A percentile compares a stretch with the other conserved stretches of the same genome.
Conservation (phyloP, 2,329 filamentous ascomycete genomes). For the Penicillium oxalicum region DNA sequence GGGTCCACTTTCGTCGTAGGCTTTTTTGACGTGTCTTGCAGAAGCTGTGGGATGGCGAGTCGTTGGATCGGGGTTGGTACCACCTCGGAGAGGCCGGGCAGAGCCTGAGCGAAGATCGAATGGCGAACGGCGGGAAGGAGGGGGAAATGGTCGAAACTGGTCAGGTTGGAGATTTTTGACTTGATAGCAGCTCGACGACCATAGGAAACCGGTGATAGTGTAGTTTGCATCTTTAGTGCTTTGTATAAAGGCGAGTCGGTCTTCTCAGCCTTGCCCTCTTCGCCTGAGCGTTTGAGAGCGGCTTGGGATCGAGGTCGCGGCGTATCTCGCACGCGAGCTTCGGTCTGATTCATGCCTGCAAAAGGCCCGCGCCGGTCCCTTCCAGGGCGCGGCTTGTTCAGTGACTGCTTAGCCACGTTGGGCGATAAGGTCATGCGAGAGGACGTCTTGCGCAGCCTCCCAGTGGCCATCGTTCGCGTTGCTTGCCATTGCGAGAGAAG, state of each 20-base stretch:
- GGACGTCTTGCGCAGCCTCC: constrained; percentile 28
- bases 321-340: constrained; percentile 41
- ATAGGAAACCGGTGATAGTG: constrained; percentile 71
- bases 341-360: constrained; percentile 53
- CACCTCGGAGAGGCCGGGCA: constrained; percentile 68
- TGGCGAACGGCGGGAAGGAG: constrained; percentile 66
- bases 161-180: constrained; percentile 57
- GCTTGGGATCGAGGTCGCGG: constrained; percentile 35
- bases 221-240: constrained; percentile 88
- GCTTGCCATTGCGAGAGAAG: constrained; percentile 24
- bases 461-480: constrained; percentile 29
- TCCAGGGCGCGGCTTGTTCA: constrained; percentile 34
- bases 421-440: constrained; percentile 36
- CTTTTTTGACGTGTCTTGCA: constrained; percentile 46
- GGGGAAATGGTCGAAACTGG: constrained; percentile 74
- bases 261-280: constrained; percentile 34
- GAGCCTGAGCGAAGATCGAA: constrained; percentile 65
- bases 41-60: constrained; percentile 75
- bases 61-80: constrained; percentile 84
- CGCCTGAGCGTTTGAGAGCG: constrained; percentile 39
- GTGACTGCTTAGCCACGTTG: constrained; percentile 24
- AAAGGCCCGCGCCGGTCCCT: constrained; percentile 50
- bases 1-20: constrained; percentile 29
- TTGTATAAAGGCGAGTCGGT: constrained; percentile 57
- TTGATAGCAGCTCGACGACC: constrained; percentile 58